These are phyloP conservation scores for Medicago arabica DNA, from an alignment of 306 rosid genomes.

Conservation along the genomic window DNA sequence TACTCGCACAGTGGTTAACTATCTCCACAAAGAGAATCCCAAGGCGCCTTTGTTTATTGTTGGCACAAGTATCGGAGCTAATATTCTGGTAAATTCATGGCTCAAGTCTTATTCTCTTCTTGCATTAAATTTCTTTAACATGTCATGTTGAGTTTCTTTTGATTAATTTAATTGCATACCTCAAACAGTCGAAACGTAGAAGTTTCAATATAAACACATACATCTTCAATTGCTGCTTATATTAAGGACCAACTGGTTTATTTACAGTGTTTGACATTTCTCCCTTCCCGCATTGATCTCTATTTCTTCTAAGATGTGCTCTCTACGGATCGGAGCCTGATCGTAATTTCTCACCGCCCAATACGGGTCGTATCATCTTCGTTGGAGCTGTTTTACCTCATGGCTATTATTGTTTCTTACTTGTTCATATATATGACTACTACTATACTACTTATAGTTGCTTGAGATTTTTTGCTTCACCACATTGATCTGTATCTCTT, in stretches of 20 bases:
- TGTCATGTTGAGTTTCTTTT: slow-evolving; percentile 34
- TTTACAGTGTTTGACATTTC: slow-evolving; percentile 4
- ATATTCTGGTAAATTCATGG: slow-evolving; percentile 68
- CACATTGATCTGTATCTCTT: slow-evolving; percentile 5
- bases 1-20: slow-evolving; percentile 65
- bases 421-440: background rate
- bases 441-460: background rate
- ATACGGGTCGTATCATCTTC: background rate
- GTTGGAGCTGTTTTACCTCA: background rate
- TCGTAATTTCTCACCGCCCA: background rate
- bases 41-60: slow-evolving; percentile 75
- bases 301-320: background rate
- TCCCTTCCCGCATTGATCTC: slow-evolving; percentile 1
- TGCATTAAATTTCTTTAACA: background rate
- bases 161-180: slow-evolving; percentile 16
- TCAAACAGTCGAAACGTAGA: slow-evolving; percentile 15
- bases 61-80: slow-evolving; percentile 96
- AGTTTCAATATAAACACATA: slow-evolving; percentile 12
- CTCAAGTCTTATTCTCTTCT: slow-evolving; percentile 29
- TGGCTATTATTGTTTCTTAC: background rate
- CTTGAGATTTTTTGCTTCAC: background rate
- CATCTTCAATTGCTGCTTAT: slow-evolving; percentile 8
- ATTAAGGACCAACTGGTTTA: slow-evolving; percentile 4
- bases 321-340: background rate
- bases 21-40: slow-evolving; percentile 74